Percentiles rank a stretch among this genome's conserved stretches.
Evolutionary conservation across 371 early-diverging fungal genomes (phyloP).

Genomic region (Syncephalastrum racemosum): DNA sequence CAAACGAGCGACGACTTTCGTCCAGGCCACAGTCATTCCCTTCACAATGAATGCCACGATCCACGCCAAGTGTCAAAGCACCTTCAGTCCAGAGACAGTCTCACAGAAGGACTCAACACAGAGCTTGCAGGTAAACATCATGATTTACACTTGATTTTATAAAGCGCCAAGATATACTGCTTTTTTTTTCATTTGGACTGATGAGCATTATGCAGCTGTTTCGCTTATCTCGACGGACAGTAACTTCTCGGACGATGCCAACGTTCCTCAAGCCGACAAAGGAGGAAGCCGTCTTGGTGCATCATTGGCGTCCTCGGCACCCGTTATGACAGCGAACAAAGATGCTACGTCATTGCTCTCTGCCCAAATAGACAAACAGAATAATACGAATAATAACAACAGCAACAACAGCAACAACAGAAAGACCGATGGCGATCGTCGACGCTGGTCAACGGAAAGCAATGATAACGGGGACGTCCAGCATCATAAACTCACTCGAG

Average conservation of each 20-base stretch:
- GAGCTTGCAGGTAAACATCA: too few relatives aligned
- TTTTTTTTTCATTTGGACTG: conserved; percentile 2
- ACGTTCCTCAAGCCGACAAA: conserved; percentile 23
- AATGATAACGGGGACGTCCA: conserved; percentile 20
- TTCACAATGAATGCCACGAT: too few relatives aligned
- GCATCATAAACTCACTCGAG: conserved; percentile 47
- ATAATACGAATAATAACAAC: conserved; percentile 7
- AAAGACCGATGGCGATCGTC: conserved; percentile 15
- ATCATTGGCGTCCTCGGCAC: conserved; percentile 34
- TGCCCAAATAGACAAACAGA: conserved; percentile 3
- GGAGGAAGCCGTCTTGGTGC: conserved; percentile 17
- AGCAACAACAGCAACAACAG: conserved; percentile 15
- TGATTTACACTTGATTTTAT: too few relatives aligned
- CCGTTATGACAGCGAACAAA: conserved; percentile 35
- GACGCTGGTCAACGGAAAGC: conserved; percentile 29
- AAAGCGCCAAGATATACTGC: background rate
- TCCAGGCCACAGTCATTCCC: too few relatives aligned
- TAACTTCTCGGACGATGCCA: conserved; percentile 35
- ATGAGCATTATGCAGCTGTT: conserved; percentile 14
- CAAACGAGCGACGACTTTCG: too few relatives aligned
- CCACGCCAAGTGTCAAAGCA: too few relatives aligned
- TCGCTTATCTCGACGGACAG: conserved; percentile 43
- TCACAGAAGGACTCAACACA: too few relatives aligned
- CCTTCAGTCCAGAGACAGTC: too few relatives aligned
- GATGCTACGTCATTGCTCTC: conserved; percentile 4